A percentile compares a stretch with the other conserved stretches of the same genome.
These are phyloP conservation scores for Pseudonitzschia pungens DNA, from an alignment of 108 stramenopile species.

Conservation along the genomic window DNA sequence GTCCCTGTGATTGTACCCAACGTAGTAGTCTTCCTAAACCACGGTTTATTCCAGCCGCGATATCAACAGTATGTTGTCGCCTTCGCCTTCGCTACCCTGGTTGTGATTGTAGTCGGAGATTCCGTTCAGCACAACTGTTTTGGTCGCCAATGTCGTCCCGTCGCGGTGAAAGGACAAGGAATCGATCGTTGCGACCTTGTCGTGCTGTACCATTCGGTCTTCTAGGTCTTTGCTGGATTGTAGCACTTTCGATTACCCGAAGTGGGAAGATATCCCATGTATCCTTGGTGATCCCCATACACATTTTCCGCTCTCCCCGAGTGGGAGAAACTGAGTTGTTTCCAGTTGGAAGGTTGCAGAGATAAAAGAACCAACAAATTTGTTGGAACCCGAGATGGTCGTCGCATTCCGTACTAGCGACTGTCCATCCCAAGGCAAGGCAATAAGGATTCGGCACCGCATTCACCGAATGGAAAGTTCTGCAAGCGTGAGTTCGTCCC, in stretches of 20 bases:
- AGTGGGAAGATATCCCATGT: slow-evolving; percentile 46
- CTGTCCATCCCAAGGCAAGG: neutral
- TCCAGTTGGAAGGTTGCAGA: neutral
- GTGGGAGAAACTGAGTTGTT: slow-evolving; percentile 50
- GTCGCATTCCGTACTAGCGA: too few relatives aligned
- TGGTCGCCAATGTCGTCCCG: neutral
- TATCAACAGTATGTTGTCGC: neutral
- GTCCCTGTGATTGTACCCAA: slow-evolving; percentile 43
- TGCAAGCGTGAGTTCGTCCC: neutral
- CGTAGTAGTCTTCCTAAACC: slow-evolving; percentile 4
- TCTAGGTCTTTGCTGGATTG: slow-evolving; percentile 55
- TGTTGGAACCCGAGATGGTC: neutral
- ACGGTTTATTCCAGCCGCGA: neutral
- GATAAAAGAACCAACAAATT: neutral
- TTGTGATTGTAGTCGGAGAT: neutral
- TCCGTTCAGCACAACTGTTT: neutral
- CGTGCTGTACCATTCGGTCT: slow-evolving; percentile 56
- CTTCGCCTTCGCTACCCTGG: too few relatives aligned
- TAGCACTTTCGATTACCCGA: slow-evolving; percentile 44
- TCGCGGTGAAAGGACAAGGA: neutral
- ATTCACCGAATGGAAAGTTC: neutral
- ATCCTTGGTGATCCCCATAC: slow-evolving; percentile 50
- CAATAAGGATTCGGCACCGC: neutral
- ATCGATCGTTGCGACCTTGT: slow-evolving; percentile 1
- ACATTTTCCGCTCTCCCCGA: slow-evolving; percentile 24